phyloP scores from a whole-genome alignment of 2,329 filamentous ascomycete genomes.

The Elsinoe ampelina region DNA sequence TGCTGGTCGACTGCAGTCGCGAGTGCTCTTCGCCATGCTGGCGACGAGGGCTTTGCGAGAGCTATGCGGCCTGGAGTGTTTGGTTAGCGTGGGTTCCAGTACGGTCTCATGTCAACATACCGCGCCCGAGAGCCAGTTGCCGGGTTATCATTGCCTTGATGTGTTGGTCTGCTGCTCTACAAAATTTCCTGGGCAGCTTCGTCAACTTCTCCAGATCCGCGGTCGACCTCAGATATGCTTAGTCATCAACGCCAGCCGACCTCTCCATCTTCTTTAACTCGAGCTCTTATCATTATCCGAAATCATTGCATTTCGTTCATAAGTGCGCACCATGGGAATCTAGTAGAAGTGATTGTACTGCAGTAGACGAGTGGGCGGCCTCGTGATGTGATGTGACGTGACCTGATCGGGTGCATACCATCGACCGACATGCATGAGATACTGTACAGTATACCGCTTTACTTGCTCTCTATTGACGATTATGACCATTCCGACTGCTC shows the following conservation, averaged over 20 bases:
- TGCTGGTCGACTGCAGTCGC: constrained; percentile 28
- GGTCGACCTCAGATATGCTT: neutral
- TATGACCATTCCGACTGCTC: too few species aligned
- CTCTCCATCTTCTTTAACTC: too few species aligned
- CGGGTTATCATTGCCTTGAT: constrained; percentile 34
- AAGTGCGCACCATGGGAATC: too few species aligned
- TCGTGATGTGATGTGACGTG: too few species aligned
- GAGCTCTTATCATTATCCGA: neutral
- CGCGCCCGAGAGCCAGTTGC: constrained; percentile 32
- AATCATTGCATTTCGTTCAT: too few species aligned
- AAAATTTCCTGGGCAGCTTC: constrained; percentile 2
- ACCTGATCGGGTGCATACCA: too few species aligned
- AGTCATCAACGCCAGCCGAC: neutral
- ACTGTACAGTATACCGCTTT: too few species aligned
- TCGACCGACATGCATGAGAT: too few species aligned
- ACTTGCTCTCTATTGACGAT: too few species aligned
- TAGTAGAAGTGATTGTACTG: too few species aligned
- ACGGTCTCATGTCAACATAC: constrained; percentile 19
- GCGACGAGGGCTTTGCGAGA: constrained; percentile 29
- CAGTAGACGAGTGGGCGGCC: too few species aligned
- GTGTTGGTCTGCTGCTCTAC: neutral
- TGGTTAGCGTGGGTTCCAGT: neutral
- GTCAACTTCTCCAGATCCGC: neutral
- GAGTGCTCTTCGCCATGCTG: constrained; percentile 27
- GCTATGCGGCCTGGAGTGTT: constrained; percentile 30